Evolutionary conservation across 768 basidiomycete genomes (phyloP).

Genomic region (Mycena metata): DNA sequence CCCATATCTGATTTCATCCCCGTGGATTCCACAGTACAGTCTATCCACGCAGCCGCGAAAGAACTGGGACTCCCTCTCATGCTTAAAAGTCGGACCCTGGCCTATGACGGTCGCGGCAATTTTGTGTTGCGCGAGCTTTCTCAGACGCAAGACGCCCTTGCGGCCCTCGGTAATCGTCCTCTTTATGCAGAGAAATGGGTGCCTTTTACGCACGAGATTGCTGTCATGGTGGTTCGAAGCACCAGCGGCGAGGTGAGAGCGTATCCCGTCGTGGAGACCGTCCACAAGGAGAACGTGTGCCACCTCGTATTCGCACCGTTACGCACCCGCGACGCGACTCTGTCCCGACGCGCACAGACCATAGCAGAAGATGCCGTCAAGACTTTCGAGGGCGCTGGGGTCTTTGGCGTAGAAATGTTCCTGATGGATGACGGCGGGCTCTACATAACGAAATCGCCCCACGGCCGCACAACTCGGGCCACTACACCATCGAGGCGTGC

Average conservation of each 20-base stretch:
- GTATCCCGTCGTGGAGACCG: slow-evolving; percentile 94
- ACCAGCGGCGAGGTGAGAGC: slow-evolving; percentile 78
- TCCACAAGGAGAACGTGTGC: slow-evolving; percentile 94
- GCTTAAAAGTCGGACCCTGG: slow-evolving; percentile 95
- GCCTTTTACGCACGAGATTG: slow-evolving; percentile 89
- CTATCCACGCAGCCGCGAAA: slow-evolving; percentile 65
- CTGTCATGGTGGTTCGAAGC: slow-evolving; percentile 96
- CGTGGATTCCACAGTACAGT: slow-evolving; percentile 67
- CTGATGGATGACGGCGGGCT: slow-evolving; percentile 85
- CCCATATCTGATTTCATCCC: slow-evolving; percentile 73
- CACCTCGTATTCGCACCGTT: slow-evolving; percentile 94
- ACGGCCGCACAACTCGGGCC: slow-evolving; percentile 97
- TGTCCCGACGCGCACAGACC: slow-evolving; percentile 71
- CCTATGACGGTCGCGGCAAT: slow-evolving; percentile 97
- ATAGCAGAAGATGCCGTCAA: slow-evolving; percentile 87
- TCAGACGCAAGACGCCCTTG: slow-evolving; percentile 65
- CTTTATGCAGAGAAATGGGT: slow-evolving; percentile 97
- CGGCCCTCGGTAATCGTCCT: slow-evolving; percentile 72
- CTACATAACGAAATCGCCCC: slow-evolving; percentile 98
- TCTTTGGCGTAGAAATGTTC: slow-evolving; percentile 99
- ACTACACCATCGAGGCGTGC: slow-evolving; percentile 99
- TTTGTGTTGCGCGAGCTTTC: slow-evolving; percentile 73
- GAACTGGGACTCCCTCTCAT: slow-evolving; percentile 89
- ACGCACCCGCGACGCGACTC: slow-evolving; percentile 66
- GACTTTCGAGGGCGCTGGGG: slow-evolving; percentile 88